These are phyloP conservation scores for Clonostachys sp. DNA, from an alignment of 2,329 filamentous ascomycete genomes.

Conservation along the genomic window DNA sequence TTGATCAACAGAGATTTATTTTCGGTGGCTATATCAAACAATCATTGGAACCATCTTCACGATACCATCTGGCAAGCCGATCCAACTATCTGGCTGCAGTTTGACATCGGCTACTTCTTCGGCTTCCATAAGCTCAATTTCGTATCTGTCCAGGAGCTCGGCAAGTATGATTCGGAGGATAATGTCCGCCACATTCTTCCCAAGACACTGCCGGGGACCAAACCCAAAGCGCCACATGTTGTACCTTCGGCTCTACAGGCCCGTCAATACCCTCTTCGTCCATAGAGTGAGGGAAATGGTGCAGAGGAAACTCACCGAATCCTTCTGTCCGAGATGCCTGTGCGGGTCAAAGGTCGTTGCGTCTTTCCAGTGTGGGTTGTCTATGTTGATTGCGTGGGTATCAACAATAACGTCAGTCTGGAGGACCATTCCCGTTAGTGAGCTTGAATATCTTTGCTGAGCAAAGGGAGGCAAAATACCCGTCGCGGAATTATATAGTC, in stretches of 20 bases:
- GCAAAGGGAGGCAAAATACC: too few relatives aligned
- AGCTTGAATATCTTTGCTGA: too few relatives aligned
- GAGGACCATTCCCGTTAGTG: too few relatives aligned
- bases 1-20: too few relatives aligned
- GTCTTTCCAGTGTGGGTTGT: constrained; percentile 27
- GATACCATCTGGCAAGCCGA: too few relatives aligned
- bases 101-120: background rate
- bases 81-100: too few relatives aligned
- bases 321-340: constrained; percentile 12
- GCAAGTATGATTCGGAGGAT: constrained; percentile 13
- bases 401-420: constrained; percentile 34
- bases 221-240: constrained; percentile 39
- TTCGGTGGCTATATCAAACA: too few relatives aligned
- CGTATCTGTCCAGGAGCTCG: background rate
- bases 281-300: too few relatives aligned
- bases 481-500: constrained; percentile 25
- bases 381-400: constrained; percentile 33
- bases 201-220: constrained; percentile 35
- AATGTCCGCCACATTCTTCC: constrained; percentile 31
- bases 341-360: constrained; percentile 27
- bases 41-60: too few relatives aligned
- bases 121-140: background rate
- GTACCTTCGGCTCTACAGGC: constrained; percentile 16
- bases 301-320: constrained; percentile 9
- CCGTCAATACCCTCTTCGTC: constrained; percentile 8